Percentiles rank a stretch among this genome's conserved stretches.
These are phyloP conservation scores for Sclerotinia glacialis DNA, from an alignment of 2,329 filamentous ascomycete species.

Conservation along the genomic window DNA sequence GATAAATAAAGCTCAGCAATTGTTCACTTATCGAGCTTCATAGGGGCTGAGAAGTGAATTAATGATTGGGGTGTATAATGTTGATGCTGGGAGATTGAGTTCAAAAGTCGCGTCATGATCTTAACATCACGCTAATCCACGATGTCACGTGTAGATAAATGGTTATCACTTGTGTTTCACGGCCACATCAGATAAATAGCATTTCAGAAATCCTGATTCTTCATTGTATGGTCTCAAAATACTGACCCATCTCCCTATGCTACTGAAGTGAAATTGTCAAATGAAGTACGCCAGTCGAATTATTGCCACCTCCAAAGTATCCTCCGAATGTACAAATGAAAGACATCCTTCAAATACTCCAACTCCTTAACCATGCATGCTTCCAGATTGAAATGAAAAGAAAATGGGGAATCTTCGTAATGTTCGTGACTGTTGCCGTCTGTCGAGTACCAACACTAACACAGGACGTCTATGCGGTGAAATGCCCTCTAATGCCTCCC, in stretches of 20 bases:
- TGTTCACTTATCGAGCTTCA: conserved; percentile 3
- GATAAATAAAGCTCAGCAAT: conserved; percentile 19
- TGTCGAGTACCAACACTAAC: conserved; percentile 23
- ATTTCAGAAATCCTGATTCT: not conserved
- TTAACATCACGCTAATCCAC: conserved; percentile 19
- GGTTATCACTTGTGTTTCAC: not conserved
- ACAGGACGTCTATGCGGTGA: conserved; percentile 22
- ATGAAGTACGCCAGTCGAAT: conserved; percentile 35
- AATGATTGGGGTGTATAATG: not conserved
- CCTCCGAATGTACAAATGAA: conserved; percentile 31
- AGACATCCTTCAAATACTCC: conserved; percentile 22
- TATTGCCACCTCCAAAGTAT: conserved; percentile 26
- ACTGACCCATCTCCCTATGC: conserved; percentile 19
- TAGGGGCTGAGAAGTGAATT: not conserved
- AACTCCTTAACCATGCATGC: conserved; percentile 37
- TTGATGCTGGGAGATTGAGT: not conserved
- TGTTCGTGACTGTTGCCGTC: conserved; percentile 34
- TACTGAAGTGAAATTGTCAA: conserved; percentile 26
- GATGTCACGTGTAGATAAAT: conserved; percentile 18
- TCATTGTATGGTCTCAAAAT: conserved; percentile 12
- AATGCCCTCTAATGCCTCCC: conserved; percentile 19
- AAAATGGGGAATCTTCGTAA: conserved; percentile 37
- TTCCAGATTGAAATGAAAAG: conserved; percentile 24
- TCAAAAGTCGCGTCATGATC: conserved; percentile 16
- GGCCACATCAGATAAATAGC: not conserved